A percentile compares a stretch with the other conserved stretches of the same genome.
These are phyloP conservation scores for Chaetomium sp. DNA, from an alignment of 2,329 filamentous ascomycete species.

Conservation along the genomic window DNA sequence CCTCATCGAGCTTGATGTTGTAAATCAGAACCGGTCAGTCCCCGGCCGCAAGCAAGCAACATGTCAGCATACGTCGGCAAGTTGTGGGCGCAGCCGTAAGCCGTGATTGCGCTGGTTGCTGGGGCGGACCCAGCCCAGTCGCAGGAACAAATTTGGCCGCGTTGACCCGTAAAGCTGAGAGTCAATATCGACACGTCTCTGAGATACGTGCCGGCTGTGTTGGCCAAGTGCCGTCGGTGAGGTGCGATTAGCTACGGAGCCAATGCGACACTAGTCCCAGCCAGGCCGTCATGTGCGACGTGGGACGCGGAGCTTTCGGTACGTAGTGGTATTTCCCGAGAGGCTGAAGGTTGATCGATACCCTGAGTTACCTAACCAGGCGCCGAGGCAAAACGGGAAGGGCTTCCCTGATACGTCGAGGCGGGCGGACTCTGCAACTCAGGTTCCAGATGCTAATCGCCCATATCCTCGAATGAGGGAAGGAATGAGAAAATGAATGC, in stretches of 20 bases:
- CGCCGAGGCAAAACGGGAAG: not conserved
- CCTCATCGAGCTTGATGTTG: not conserved
- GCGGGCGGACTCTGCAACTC: not conserved
- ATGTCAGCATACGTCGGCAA: conserved; percentile 1
- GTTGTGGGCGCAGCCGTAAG: not conserved
- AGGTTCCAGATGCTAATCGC: not conserved
- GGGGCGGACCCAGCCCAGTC: not conserved
- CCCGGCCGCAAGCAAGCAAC: not conserved
- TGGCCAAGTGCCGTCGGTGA: not conserved
- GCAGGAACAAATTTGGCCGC: not conserved
- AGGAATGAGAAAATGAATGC: not conserved
- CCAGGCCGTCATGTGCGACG: not conserved
- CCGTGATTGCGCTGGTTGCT: not conserved
- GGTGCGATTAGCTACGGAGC: not conserved
- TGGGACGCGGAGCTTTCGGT: not conserved
- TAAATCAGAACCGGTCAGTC: not conserved
- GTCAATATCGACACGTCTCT: not conserved
- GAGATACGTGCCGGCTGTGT: not conserved
- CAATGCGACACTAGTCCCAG: not conserved
- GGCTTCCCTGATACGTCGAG: not conserved
- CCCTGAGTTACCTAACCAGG: too few species aligned
- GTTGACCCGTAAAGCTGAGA: not conserved
- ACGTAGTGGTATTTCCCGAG: not conserved
- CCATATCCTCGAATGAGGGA: not conserved
- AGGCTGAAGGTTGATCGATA: not conserved